Percentiles rank a stretch among this genome's conserved stretches.
These are phyloP conservation scores for Claviceps purpurea DNA, from an alignment of 2,329 filamentous ascomycete species.

Conservation along the genomic window DNA sequence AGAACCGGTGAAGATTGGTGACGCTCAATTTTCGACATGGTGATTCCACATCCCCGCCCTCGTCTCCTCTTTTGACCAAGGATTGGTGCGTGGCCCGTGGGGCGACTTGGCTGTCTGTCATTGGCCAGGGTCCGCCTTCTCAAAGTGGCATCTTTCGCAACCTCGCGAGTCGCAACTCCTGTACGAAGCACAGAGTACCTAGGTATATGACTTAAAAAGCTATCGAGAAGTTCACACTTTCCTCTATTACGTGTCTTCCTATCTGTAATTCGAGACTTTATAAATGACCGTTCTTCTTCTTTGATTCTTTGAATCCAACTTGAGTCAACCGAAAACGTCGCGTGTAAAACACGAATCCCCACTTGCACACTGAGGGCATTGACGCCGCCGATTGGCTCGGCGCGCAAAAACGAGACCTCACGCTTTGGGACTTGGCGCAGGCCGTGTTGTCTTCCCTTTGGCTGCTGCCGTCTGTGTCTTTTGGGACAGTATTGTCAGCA, in stretches of 20 bases:
- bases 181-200: no score
- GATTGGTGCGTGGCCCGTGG: background rate
- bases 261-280: no score
- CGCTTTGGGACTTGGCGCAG: background rate
- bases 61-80: background rate
- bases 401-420: background rate
- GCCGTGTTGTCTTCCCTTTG: background rate
- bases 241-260: no score
- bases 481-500: background rate
- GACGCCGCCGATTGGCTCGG: background rate
- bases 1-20: background rate
- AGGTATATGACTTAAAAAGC: no score
- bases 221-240: no score
- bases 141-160: background rate
- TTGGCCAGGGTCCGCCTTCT: conserved; percentile 2
- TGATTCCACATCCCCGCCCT: background rate
- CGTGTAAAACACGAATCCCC: background rate
- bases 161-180: background rate
- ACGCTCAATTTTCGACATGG: background rate
- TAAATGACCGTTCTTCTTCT: no score
- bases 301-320: no score
- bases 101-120: background rate
- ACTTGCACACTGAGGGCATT: background rate
- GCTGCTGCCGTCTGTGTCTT: background rate
- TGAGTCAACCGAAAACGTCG: no score